Evolutionary conservation across 2,329 filamentous ascomycete species (phyloP).

Genomic region (Alternaria alternata): DNA sequence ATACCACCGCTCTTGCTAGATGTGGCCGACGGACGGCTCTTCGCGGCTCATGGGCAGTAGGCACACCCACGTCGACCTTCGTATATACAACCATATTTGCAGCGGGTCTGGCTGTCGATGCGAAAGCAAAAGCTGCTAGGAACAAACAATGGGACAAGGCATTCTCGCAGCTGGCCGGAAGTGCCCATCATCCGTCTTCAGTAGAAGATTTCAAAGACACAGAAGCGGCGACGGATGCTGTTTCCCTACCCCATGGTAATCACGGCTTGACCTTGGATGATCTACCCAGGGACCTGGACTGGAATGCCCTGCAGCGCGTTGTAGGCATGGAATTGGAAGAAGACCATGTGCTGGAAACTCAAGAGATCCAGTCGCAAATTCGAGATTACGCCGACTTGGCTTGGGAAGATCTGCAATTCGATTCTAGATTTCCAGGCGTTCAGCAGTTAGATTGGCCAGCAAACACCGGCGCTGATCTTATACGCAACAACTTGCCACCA

Average conservation of each 20-base stretch:
- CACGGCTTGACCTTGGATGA: slow-evolving; percentile 20
- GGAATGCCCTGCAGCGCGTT: slow-evolving; percentile 25
- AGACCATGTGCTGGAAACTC: slow-evolving; percentile 25
- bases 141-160: slow-evolving; percentile 68
- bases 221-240: neutral
- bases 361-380: slow-evolving; percentile 22
- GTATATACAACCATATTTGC: slow-evolving; percentile 74
- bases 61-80: slow-evolving; percentile 67
- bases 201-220: neutral
- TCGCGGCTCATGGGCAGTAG: slow-evolving; percentile 61
- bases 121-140: slow-evolving; percentile 62
- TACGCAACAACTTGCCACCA: slow-evolving; percentile 50
- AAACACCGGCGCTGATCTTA: slow-evolving; percentile 50
- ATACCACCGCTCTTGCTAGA: slow-evolving; percentile 58
- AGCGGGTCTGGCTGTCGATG: slow-evolving; percentile 70
- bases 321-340: slow-evolving; percentile 40
- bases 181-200: neutral
- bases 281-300: slow-evolving; percentile 31
- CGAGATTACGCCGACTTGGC: slow-evolving; percentile 23
- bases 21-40: slow-evolving; percentile 61
- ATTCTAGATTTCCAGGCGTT: slow-evolving; percentile 38
- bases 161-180: slow-evolving; percentile 55
- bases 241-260: neutral
- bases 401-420: slow-evolving; percentile 41
- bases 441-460: slow-evolving; percentile 46